Evolutionary conservation across 495 filamentous ascomycete species (phyloP).

Genomic region (Chaetomidium leptoderma): DNA sequence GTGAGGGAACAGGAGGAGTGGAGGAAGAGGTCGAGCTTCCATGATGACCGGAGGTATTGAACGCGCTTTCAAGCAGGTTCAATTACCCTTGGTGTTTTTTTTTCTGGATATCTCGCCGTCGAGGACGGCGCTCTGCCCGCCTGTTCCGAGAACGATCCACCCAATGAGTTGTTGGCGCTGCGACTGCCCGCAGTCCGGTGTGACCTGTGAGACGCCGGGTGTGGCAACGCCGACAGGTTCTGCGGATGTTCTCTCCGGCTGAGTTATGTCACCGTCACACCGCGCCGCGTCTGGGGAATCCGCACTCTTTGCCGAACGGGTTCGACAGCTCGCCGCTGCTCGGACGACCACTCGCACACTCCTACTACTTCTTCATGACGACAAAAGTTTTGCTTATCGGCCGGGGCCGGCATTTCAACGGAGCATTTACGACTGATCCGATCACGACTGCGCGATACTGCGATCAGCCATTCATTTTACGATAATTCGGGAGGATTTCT

Average conservation of each 20-base stretch:
- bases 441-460: background rate
- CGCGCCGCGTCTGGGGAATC: background rate
- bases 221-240: background rate
- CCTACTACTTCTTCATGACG: background rate
- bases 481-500: background rate
- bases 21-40: constrained; percentile 18
- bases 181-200: background rate
- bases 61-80: background rate
- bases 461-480: constrained; percentile 1
- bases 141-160: background rate
- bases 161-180: background rate
- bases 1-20: constrained; percentile 14
- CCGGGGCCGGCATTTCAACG: constrained; percentile 11
- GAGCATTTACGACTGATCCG: constrained; percentile 7
- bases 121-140: background rate
- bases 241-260: background rate
- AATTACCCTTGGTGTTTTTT: background rate
- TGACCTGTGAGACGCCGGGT: too few species aligned
- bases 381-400: constrained; percentile 13
- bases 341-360: background rate
- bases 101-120: too few species aligned
- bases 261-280: background rate
- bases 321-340: background rate
- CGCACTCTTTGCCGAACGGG: background rate
- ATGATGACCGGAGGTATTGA: constrained; percentile 7